These are phyloP conservation scores for Drechslera avenae DNA, from an alignment of 2,329 filamentous ascomycete genomes.

Conservation along the genomic window DNA sequence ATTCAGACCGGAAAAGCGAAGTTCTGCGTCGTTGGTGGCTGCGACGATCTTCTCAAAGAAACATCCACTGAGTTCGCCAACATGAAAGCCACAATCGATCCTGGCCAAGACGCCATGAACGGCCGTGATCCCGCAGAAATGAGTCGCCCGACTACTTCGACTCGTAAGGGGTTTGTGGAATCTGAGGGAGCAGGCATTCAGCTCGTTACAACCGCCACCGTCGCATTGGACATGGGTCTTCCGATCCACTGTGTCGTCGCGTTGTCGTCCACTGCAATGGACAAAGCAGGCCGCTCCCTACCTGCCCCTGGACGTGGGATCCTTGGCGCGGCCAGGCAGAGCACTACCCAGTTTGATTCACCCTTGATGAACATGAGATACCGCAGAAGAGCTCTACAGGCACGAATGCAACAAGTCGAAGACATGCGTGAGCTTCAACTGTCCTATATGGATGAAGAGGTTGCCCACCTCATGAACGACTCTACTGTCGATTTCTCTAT, in stretches of 20 bases:
- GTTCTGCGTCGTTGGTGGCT: conserved; percentile 96
- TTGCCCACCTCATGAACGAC: conserved; percentile 77
- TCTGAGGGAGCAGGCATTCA: conserved; percentile 98
- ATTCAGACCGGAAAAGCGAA: conserved; percentile 98
- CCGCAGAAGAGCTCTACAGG: conserved; percentile 90
- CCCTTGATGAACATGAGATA: conserved; percentile 98
- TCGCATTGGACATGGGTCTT: conserved; percentile 97
- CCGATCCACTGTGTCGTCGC: conserved; percentile 95
- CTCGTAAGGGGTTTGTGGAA: conserved; percentile 98
- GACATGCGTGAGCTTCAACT: conserved; percentile 96
- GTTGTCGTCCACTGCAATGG: conserved; percentile 92
- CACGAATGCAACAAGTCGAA: conserved; percentile 91
- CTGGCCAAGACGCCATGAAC: conserved; percentile 92
- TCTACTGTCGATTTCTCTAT: conserved; percentile 76
- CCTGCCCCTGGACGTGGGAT: conserved; percentile 97
- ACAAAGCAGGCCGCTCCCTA: conserved; percentile 98
- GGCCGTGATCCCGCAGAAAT: conserved; percentile 95
- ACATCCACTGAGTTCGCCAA: conserved; percentile 99
- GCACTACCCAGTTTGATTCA: conserved; percentile 88
- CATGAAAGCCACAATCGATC: conserved; percentile 99
- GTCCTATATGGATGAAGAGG: conserved; percentile 89
- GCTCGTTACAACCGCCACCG: conserved; percentile 95
- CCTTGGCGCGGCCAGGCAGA: conserved; percentile 90
- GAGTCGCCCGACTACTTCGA: conserved; percentile 96
- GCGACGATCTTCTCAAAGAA: conserved; percentile 99